phyloP scores from a whole-genome alignment of 352 stramenopile species.

The Phytophthora podocarpi region DNA sequence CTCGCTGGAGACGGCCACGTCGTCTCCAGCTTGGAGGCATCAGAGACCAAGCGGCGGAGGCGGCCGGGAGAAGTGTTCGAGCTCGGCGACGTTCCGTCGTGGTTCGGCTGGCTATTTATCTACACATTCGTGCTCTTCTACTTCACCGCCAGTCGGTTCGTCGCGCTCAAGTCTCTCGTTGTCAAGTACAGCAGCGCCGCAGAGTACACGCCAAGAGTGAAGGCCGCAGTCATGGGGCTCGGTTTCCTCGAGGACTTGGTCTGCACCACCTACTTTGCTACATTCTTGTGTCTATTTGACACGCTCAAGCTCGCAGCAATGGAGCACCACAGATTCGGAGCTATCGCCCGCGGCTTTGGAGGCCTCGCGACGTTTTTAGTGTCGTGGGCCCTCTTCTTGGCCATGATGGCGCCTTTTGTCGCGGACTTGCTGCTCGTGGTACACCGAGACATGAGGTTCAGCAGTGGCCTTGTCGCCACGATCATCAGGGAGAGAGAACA shows the following conservation, averaged over 20 bases:
- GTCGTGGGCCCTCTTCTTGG: constrained; percentile 25
- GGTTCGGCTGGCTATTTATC: constrained; percentile 29
- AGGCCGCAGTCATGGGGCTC: constrained; percentile 19
- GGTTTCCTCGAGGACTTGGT: constrained; percentile 35
- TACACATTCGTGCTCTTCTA: constrained; percentile 24
- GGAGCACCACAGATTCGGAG: neutral
- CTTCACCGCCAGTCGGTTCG: constrained; percentile 19
- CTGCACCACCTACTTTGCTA: constrained; percentile 32
- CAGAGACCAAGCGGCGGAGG: constrained; percentile 4
- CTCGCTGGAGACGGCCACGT: too few species aligned
- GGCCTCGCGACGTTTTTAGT: neutral
- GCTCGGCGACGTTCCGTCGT: constrained; percentile 8
- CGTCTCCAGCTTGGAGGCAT: neutral
- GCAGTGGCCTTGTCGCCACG: constrained; percentile 43
- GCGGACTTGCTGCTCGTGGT: constrained; percentile 43
- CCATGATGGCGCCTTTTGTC: constrained; percentile 31
- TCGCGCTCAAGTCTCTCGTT: constrained; percentile 17
- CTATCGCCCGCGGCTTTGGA: too few species aligned
- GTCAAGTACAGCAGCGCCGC: constrained; percentile 24
- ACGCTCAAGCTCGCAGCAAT: constrained; percentile 1
- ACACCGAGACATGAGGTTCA: constrained; percentile 44
- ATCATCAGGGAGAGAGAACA: constrained; percentile 33
- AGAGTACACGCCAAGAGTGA: constrained; percentile 20
- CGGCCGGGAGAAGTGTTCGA: neutral
- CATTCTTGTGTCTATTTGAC: constrained; percentile 24